Base-by-base conservation (phyloP, 2,329 filamentous ascomycete genomes). In the Beauveria caledonica region DNA sequence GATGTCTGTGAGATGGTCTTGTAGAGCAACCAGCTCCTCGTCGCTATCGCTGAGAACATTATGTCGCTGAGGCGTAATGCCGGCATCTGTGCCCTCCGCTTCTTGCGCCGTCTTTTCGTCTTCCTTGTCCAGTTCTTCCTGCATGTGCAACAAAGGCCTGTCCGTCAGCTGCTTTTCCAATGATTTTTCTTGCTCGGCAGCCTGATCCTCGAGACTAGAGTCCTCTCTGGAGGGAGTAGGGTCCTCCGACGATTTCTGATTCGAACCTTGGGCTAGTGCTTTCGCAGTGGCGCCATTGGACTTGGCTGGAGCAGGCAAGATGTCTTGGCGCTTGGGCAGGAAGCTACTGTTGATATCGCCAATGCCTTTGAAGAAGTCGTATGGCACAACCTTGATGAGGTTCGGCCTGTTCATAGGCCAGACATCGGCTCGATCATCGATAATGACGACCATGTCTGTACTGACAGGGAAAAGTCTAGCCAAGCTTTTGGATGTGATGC, bases 331-430 rank as follows among this genome's bases (percentile, higher is more conserved):
- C 73, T 96, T 96, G 0, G 94, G 94, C 57, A 99, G 74, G 70
- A 97, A 99, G 70, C 90, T 96, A 13, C 93, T 95, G 77, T 99
- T 99, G 78, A 99, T 99, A 73, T 99, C 94, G 63, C 94, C 94
- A 64, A 97, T 96, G 17, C 94, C 94, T 61, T 95, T 90, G 76
- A 97, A 99, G 75, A 99, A 99, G 72, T 97, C 93, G 72, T 96
- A 99, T 0, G 93, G 91, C 1, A 87, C 86, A 39, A 99, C 94
- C 71, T 96, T 96, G 76, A 99, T 91, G 40, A 99, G 82, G 68
- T 99, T 97, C 5, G 89, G 84, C 66, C 89, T 88, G 80, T 96
- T 97, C 66, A 87, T 85, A 1, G 85, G 85, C 94, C 94, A 99
- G 8, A 99, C 93, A 71, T 99, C 94, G 58, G 91, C 91, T 66